Conservation (phyloP, 768 basidiomycete species). For the Suillus plorans region DNA sequence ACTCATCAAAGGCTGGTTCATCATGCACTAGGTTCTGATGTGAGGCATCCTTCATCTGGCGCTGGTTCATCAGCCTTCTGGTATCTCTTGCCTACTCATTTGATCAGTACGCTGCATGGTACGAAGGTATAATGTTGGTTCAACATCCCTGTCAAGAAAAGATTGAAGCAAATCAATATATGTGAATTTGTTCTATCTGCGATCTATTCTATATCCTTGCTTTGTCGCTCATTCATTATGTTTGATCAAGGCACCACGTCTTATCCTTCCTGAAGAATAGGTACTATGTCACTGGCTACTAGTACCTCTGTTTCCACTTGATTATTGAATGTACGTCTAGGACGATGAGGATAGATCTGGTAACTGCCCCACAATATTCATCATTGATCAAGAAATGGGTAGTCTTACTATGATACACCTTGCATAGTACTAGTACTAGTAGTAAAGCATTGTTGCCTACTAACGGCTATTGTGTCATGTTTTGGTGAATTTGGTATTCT, state of each 20-base stretch:
- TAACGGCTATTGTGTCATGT: no score
- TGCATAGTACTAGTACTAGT: no score
- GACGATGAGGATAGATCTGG: conserved; percentile 40
- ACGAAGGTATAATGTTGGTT: conserved; percentile 39
- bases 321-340: conserved; percentile 10
- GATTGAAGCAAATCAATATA: conserved; percentile 42
- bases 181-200: conserved; percentile 21
- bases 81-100: conserved; percentile 58
- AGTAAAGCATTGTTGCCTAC: no score
- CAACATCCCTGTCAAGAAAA: conserved; percentile 49
- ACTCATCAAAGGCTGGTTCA: background rate
- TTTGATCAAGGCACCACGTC: conserved; percentile 45
- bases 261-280: conserved; percentile 43
- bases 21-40: conserved; percentile 48
- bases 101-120: conserved; percentile 46
- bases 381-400: conserved; percentile 45
- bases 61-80: conserved; percentile 48
- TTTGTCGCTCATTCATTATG: background rate
- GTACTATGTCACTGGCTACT: conserved; percentile 5
- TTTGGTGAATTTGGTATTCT: no score
- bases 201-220: background rate
- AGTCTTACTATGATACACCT: conserved; percentile 24
- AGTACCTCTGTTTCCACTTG: background rate
- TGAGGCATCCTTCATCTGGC: conserved; percentile 64
- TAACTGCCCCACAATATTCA: conserved; percentile 53